Evolutionary conservation across 1,284 basidiomycete species (phyloP).

Genomic region (Neonothopanus nambi): DNA sequence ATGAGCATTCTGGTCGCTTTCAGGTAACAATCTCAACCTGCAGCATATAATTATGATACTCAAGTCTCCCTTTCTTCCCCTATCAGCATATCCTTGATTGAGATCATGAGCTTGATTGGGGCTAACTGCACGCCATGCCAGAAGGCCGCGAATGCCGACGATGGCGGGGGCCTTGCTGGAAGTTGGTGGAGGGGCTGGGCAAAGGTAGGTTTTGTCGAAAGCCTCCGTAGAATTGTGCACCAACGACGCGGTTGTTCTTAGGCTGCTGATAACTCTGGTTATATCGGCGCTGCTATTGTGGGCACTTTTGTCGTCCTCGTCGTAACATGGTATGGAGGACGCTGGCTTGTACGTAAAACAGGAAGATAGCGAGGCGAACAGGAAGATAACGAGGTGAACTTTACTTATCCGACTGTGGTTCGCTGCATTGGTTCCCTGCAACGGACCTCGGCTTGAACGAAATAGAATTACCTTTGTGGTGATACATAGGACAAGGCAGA

Average conservation of each 20-base stretch:
- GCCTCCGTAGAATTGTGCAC: neutral
- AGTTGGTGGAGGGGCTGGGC: constrained; percentile 87
- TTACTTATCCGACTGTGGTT: too few relatives aligned
- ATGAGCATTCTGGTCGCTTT: constrained; percentile 86
- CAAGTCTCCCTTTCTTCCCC: constrained; percentile 36
- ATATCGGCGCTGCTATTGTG: constrained; percentile 84
- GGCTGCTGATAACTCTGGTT: constrained; percentile 82
- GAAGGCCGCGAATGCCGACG: constrained; percentile 62
- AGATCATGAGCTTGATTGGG: constrained; percentile 84
- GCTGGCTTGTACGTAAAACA: constrained; percentile 28
- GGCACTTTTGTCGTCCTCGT: constrained; percentile 68
- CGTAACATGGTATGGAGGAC: constrained; percentile 50
- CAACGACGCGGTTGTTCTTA: constrained; percentile 26
- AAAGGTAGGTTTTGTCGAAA: constrained; percentile 38
- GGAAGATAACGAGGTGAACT: neutral
- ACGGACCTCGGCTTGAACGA: too few relatives aligned
- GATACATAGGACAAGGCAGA: too few relatives aligned
- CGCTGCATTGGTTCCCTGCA: too few relatives aligned
- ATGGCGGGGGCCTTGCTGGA: constrained; percentile 76
- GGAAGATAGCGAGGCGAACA: neutral
- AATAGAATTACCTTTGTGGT: too few relatives aligned
- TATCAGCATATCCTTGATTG: constrained; percentile 79
- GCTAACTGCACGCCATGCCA: constrained; percentile 68
- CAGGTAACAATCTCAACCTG: constrained; percentile 68
- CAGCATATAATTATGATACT: neutral